phyloP scores from a whole-genome alignment of 495 filamentous ascomycete species.

The Friedmanniomyces endolithicus region DNA sequence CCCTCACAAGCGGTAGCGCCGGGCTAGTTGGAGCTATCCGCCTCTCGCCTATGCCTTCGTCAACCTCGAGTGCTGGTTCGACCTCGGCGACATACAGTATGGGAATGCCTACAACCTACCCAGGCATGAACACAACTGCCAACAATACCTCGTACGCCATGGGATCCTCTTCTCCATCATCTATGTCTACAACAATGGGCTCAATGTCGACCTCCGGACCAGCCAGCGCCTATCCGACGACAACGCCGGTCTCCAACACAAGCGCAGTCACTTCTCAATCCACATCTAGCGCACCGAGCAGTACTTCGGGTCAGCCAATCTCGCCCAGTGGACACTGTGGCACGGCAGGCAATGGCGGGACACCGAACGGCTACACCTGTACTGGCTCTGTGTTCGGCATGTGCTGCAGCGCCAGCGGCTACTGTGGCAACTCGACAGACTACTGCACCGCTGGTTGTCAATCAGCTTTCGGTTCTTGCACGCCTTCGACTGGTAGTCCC shows the following conservation, averaged over 20 bases:
- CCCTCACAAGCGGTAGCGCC: neutral
- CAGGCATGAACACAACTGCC: neutral
- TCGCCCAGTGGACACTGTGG: conserved; percentile 7
- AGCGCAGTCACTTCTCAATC: neutral
- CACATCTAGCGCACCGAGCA: neutral
- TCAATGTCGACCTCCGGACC: neutral
- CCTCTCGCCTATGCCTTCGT: neutral
- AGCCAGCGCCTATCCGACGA: neutral
- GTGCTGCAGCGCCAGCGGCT: conserved; percentile 4
- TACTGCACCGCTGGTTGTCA: conserved; percentile 11
- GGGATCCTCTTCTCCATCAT: neutral
- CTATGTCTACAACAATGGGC: neutral
- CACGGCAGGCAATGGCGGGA: neutral
- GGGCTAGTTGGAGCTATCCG: conserved; percentile 4
- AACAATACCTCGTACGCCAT: neutral
- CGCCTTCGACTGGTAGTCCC: neutral
- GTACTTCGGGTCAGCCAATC: neutral
- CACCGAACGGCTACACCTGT: conserved; percentile 10
- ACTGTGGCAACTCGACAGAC: conserved; percentile 1
- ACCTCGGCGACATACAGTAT: conserved; percentile 1
- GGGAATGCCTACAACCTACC: neutral
- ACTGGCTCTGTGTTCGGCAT: conserved; percentile 2
- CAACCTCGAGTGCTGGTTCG: neutral
- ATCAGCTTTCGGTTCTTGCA: conserved; percentile 6
- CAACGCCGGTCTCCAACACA: neutral